A percentile compares a stretch with the other conserved stretches of the same genome.
Conservation (phyloP, 2,329 filamentous ascomycete genomes). For the Septoria linicola region DNA sequence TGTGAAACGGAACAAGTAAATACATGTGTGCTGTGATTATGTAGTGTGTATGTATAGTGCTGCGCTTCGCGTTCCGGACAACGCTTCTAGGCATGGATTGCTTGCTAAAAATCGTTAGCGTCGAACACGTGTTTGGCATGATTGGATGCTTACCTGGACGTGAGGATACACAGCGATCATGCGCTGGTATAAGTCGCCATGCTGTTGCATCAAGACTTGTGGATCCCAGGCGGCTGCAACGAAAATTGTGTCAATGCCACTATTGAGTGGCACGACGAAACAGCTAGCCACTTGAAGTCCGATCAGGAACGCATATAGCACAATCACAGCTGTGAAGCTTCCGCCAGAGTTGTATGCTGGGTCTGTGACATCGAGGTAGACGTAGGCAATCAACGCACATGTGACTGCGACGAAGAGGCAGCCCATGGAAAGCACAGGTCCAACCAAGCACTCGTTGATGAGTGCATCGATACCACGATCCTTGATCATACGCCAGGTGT, state of each 20-base stretch:
- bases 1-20: conserved; percentile 3
- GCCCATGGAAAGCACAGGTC: conserved; percentile 51
- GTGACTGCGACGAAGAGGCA: conserved; percentile 80
- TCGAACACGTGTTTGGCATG: conserved; percentile 10
- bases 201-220: conserved; percentile 73
- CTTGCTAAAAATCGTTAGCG: conserved; percentile 54
- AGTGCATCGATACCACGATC: conserved; percentile 86
- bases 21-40: conserved; percentile 8
- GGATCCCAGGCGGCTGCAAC: conserved; percentile 70
- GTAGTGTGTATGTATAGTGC: conserved; percentile 1
- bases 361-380: conserved; percentile 82
- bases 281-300: conserved; percentile 86
- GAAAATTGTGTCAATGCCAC: conserved; percentile 89
- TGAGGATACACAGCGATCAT: conserved; percentile 82
- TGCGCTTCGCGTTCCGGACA: not conserved
- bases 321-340: conserved; percentile 70
- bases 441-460: conserved; percentile 82
- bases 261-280: conserved; percentile 83
- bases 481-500: conserved; percentile 65
- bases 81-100: conserved; percentile 50
- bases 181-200: conserved; percentile 74
- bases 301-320: conserved; percentile 85
- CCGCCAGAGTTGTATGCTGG: conserved; percentile 71
- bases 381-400: conserved; percentile 75
- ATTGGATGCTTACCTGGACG: conserved; percentile 18